Evolutionary conservation across 2,329 filamentous ascomycete species (phyloP).

Genomic region (Fusarium haematococcum): DNA sequence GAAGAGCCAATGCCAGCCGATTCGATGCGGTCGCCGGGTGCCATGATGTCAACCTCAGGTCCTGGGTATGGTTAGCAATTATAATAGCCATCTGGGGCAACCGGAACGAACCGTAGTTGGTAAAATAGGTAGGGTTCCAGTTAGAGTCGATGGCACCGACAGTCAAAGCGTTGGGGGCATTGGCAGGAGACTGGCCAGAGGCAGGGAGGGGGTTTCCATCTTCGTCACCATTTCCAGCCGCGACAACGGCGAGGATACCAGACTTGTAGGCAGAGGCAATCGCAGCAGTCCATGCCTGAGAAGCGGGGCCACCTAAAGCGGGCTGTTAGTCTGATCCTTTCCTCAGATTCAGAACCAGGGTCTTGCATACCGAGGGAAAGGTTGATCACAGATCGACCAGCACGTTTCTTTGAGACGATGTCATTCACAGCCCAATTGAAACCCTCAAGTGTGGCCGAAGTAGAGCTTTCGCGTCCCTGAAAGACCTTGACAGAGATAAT

Average conservation of each 20-base stretch:
- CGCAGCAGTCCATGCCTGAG: conserved; percentile 21
- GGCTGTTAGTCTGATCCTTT: not conserved
- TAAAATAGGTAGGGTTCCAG: conserved; percentile 53
- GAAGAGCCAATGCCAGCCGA: conserved; percentile 52
- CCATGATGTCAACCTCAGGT: conserved; percentile 56
- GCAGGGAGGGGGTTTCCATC: conserved; percentile 12
- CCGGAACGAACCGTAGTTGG: conserved; percentile 56
- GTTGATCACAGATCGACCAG: conserved; percentile 54
- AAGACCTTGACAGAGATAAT: conserved; percentile 59
- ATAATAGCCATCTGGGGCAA: not conserved
- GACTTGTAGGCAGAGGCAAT: conserved; percentile 37
- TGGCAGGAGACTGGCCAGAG: conserved; percentile 34
- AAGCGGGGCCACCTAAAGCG: conserved; percentile 18
- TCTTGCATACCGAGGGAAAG: conserved; percentile 53
- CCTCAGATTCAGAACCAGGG: not conserved
- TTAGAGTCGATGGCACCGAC: conserved; percentile 47
- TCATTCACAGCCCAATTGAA: conserved; percentile 53
- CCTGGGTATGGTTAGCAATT: not conserved
- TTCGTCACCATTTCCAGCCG: conserved; percentile 40
- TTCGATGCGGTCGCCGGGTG: conserved; percentile 55
- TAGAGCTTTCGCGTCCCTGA: conserved; percentile 27
- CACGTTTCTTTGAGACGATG: conserved; percentile 44
- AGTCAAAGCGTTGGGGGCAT: conserved; percentile 40
- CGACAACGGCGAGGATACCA: conserved; percentile 54
- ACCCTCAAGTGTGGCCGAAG: conserved; percentile 45